These are phyloP conservation scores for Heimioporus sp. DNA, from an alignment of 768 basidiomycete genomes.

Conservation along the genomic window DNA sequence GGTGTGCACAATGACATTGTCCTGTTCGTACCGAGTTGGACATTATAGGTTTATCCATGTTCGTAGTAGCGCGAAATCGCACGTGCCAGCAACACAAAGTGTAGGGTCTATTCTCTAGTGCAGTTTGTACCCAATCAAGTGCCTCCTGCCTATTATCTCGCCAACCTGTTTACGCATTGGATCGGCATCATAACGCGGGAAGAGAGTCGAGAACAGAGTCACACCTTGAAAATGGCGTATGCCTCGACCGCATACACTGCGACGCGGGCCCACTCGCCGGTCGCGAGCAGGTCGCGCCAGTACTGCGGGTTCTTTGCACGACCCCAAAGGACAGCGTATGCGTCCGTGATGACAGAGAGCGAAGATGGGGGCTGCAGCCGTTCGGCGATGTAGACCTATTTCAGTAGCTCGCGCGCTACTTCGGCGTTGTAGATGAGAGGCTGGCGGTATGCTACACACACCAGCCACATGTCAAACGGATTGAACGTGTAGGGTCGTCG, in stretches of 20 bases:
- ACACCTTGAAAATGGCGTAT: conserved; percentile 85
- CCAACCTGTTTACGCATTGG: conserved; percentile 54
- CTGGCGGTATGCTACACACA: conserved; percentile 61
- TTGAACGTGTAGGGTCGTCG: not conserved
- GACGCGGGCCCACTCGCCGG: conserved; percentile 66
- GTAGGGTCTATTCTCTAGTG: conserved; percentile 37
- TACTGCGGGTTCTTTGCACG: conserved; percentile 57
- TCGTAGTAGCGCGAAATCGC: not conserved
- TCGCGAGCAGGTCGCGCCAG: conserved; percentile 57
- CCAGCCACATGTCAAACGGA: not conserved
- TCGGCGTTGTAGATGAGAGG: conserved; percentile 77
- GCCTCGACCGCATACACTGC: conserved; percentile 81
- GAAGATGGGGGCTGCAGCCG: conserved; percentile 59
- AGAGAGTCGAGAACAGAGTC: conserved; percentile 12
- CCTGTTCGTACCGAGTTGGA: not conserved
- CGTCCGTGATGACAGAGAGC: conserved; percentile 48
- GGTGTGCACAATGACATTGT: too few relatives aligned
- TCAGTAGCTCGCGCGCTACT: conserved; percentile 71
- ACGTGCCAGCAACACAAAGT: not conserved
- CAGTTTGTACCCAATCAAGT: conserved; percentile 75
- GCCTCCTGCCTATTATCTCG: conserved; percentile 82
- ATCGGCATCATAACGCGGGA: conserved; percentile 1
- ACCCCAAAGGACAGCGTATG: conserved; percentile 64
- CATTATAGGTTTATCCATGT: conserved; percentile 11
- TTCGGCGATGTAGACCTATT: conserved; percentile 73